phyloP scores from a whole-genome alignment of 306 rosid species.

The Mimosa bimucronata region DNA sequence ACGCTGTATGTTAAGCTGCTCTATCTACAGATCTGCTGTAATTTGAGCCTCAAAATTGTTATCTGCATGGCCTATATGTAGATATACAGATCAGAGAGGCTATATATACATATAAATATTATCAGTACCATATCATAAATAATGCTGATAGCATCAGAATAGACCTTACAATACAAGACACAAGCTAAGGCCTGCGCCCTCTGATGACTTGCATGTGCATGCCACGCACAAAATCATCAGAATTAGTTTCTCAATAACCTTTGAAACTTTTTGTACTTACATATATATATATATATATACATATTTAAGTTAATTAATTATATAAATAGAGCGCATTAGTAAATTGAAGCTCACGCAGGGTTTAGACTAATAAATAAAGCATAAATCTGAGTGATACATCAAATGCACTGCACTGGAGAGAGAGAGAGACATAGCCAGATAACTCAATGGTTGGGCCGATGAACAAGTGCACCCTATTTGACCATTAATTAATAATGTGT shows the following conservation, averaged over 20 bases:
- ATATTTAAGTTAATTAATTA: too few species aligned
- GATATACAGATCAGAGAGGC: not conserved
- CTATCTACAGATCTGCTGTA: not conserved
- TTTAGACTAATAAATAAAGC: too few species aligned
- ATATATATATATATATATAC: too few species aligned
- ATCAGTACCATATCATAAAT: not conserved
- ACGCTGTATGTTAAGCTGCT: not conserved
- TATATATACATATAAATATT: not conserved
- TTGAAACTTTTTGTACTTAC: not conserved
- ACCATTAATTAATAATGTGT: too few species aligned
- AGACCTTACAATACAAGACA: conserved; percentile 7
- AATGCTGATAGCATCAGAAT: not conserved
- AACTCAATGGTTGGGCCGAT: too few species aligned
- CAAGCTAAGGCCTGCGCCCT: not conserved
- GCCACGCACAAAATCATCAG: not conserved
- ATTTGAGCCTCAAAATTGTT: not conserved
- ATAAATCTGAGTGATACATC: too few species aligned
- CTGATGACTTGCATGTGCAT: conserved; percentile 11
- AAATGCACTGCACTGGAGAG: too few species aligned
- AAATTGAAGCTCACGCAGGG: too few species aligned
- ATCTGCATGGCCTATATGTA: not conserved
- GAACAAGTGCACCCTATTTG: too few species aligned
- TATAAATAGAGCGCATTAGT: not conserved
- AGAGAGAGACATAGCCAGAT: too few species aligned
- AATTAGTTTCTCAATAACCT: not conserved